Evolutionary conservation across 164 flowering plant species (phyloP), one percentile per base, ranked within the genome.

Genomic region (Malania oleifera): DNA sequence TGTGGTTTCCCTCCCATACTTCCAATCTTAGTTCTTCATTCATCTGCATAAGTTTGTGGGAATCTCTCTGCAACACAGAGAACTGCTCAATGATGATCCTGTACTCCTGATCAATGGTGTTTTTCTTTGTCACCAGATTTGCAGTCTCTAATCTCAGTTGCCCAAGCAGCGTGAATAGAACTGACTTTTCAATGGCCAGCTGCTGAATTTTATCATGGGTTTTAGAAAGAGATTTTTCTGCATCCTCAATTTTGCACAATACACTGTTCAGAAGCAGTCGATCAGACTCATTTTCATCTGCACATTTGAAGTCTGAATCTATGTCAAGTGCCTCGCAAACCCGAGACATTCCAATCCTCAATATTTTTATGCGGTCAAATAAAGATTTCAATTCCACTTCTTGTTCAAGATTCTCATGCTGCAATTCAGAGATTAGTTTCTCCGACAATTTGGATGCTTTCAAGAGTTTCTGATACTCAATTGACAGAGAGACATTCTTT

Each of bases 171-270:
- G 80, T 67, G 24, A 66, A 29, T 60, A 80, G 71, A 62, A 85
- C 73, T 18, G 73, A 71, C 25, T 71, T 77, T 59, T 83, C 81
- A 68, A 76, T 57, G 15, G 64, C 40, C 62, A 60, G 35, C 65
- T 52, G 69, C 52, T 61, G 75, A 54, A 72, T 79, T 63, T 81
- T 85, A 56, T 79, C 78, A 47, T 57, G 61, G 18, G 64, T 50
- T 48, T 59, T 37, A 1, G 5, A 39, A 4, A 81, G 69, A 27
- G 79, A 70, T 15, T 43, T 52, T 47, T 68, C 69, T 34, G 51
- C 49, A 43, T 71, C 70, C 53, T 72, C 67, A 53, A 79, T 52
- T 63, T 67, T 70, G 35, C 54, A 47, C 7, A 66, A 43, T 50
- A 77, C 44, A 18, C 22, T 58, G 13, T 67, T 29, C 40, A 72